A percentile compares a stretch with the other conserved stretches of the same genome.
Conservation (phyloP, 108 stramenopile genomes). For the Asterionellopsis glacialis region DNA sequence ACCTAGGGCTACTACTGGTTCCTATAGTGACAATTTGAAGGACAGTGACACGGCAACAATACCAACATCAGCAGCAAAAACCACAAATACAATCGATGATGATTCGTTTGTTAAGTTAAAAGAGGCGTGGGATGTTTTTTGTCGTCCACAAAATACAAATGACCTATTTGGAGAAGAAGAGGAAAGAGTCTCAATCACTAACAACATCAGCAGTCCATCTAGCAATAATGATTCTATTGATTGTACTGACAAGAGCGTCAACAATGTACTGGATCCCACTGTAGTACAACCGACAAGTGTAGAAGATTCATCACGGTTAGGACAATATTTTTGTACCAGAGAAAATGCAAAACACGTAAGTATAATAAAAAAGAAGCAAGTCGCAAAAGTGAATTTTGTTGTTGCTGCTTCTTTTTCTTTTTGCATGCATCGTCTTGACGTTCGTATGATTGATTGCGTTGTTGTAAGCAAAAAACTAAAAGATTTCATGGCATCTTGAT, state of each 20-base stretch:
- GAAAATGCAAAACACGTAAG: conserved; percentile 29
- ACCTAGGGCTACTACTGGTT: background rate
- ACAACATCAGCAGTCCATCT: background rate
- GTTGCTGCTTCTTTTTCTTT: too few species aligned
- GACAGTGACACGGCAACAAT: too few species aligned
- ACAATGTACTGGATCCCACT: too few species aligned
- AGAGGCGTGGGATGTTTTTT: conserved; percentile 28
- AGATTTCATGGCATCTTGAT: too few species aligned
- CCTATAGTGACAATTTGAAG: background rate
- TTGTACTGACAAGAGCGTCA: too few species aligned
- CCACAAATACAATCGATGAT: background rate
- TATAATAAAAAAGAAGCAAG: conserved; percentile 2
- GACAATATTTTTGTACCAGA: conserved; percentile 33
- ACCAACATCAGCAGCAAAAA: background rate
- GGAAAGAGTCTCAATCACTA: background rate
- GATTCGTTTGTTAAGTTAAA: background rate
- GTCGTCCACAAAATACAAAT: conserved; percentile 16
- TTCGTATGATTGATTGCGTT: too few species aligned
- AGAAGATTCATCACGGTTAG: conserved; percentile 19
- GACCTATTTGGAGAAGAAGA: background rate
- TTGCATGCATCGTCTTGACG: too few species aligned
- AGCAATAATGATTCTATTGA: too few species aligned
- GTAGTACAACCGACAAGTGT: background rate
- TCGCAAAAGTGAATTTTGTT: too few species aligned
- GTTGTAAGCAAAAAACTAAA: too few species aligned